A percentile compares a stretch with the other conserved stretches of the same genome.
These are phyloP conservation scores for Pichia ethanolica DNA, from an alignment of 805 yeast species.

Conservation along the genomic window DNA sequence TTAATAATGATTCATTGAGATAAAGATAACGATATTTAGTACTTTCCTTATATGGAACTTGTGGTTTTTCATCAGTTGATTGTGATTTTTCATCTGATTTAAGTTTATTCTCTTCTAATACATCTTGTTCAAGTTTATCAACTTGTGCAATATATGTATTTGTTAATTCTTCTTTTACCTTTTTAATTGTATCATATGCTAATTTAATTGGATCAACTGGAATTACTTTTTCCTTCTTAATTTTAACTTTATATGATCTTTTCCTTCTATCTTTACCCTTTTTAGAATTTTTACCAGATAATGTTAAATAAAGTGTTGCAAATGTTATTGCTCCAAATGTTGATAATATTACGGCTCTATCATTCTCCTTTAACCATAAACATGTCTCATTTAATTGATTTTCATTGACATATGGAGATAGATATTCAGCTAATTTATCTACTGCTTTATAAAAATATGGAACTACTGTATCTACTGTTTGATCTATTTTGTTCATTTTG, in stretches of 20 bases:
- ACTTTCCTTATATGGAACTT: conserved; percentile 20
- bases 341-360: conserved; percentile 8
- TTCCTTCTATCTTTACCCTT: conserved; percentile 10
- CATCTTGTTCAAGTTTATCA: conserved; percentile 5
- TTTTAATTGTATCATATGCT: conserved; percentile 11
- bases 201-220: conserved; percentile 16
- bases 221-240: conserved; percentile 9
- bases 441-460: conserved; percentile 3
- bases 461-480: neutral
- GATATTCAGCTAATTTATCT: neutral
- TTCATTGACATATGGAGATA: neutral
- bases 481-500: neutral
- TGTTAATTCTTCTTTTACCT: neutral
- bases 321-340: conserved; percentile 12
- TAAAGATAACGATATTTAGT: conserved; percentile 43
- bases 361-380: conserved; percentile 12
- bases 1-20: conserved; percentile 61
- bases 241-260: conserved; percentile 5
- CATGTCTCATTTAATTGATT: conserved; percentile 5
- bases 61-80: neutral
- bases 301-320: conserved; percentile 2
- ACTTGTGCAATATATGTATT: conserved; percentile 1
- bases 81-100: neutral
- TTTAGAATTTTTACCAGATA: neutral
- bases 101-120: neutral